phyloP scores from a whole-genome alignment of 2,329 filamentous ascomycete genomes.

The Alternaria ventricosa region DNA sequence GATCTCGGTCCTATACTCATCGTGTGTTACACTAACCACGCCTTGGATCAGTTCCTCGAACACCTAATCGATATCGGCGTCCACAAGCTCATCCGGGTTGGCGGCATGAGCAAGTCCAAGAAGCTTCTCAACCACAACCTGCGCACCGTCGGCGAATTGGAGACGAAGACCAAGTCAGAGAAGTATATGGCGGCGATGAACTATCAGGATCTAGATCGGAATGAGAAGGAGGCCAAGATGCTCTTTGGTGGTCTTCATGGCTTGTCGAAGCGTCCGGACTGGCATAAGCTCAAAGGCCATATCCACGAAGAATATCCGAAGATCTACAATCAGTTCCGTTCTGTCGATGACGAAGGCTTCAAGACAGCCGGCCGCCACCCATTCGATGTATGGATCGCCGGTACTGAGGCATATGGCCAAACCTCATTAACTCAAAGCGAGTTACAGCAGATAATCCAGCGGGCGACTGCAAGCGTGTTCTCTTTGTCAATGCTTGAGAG shows the following conservation, averaged over 20 bases:
- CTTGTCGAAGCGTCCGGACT: slow-evolving; percentile 15
- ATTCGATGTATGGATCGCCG: slow-evolving; percentile 29
- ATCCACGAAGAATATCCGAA: slow-evolving; percentile 16
- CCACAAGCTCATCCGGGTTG: slow-evolving; percentile 66
- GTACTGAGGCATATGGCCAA: background rate
- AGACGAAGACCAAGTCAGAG: slow-evolving; percentile 30
- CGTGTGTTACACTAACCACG: slow-evolving; percentile 60
- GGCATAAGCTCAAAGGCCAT: slow-evolving; percentile 23
- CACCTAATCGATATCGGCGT: slow-evolving; percentile 60
- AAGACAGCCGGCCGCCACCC: slow-evolving; percentile 26
- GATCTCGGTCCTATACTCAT: slow-evolving; percentile 55
- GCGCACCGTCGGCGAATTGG: slow-evolving; percentile 29
- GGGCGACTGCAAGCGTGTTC: slow-evolving; percentile 14
- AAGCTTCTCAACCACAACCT: slow-evolving; percentile 60
- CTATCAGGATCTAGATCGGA: slow-evolving; percentile 22
- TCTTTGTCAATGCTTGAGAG: slow-evolving; percentile 21
- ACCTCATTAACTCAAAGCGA: background rate
- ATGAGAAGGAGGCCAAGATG: slow-evolving; percentile 3
- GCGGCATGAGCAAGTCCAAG: slow-evolving; percentile 63
- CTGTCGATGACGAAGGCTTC: slow-evolving; percentile 24
- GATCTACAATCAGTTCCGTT: slow-evolving; percentile 29
- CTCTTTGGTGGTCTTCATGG: slow-evolving; percentile 16
- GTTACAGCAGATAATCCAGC: slow-evolving; percentile 7
- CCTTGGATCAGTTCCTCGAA: slow-evolving; percentile 66
- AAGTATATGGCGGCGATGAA: slow-evolving; percentile 10